These are phyloP conservation scores for Ceratobasidium papillatum DNA, from an alignment of 1,284 basidiomycete genomes.

Conservation along the genomic window DNA sequence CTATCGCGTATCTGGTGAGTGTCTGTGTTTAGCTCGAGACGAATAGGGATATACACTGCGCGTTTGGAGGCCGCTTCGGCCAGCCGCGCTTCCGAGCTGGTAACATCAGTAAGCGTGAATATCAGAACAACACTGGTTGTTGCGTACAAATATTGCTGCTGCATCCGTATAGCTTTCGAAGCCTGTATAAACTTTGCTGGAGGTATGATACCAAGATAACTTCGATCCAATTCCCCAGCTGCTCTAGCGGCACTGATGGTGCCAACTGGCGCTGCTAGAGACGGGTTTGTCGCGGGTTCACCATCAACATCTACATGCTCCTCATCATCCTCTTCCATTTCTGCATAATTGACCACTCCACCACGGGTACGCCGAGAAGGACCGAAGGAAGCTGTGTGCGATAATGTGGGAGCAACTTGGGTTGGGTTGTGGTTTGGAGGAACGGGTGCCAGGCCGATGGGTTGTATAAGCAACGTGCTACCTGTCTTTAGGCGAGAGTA, in stretches of 20 bases:
- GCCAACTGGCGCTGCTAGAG: conserved; percentile 45
- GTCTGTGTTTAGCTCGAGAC: conserved; percentile 94
- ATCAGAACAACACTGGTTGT: not conserved
- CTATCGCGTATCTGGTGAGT: conserved; percentile 91
- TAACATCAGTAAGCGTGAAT: not conserved
- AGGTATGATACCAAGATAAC: conserved; percentile 87
- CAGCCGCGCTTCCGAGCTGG: conserved; percentile 72
- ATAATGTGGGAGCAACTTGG: conserved; percentile 22
- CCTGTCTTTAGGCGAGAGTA: conserved; percentile 93
- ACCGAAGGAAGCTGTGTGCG: conserved; percentile 37
- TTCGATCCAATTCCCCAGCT: conserved; percentile 77
- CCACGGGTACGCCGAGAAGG: conserved; percentile 59
- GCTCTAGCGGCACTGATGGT: conserved; percentile 50
- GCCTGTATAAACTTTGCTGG: conserved; percentile 80
- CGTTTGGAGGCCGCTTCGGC: conserved; percentile 69
- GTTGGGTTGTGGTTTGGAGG: conserved; percentile 43
- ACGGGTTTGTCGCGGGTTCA: conserved; percentile 27
- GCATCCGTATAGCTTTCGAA: conserved; percentile 65
- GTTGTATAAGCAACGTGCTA: conserved; percentile 88
- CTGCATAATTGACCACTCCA: conserved; percentile 85
- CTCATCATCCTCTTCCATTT: conserved; percentile 63
- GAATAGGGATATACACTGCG: conserved; percentile 86
- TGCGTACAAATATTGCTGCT: conserved; percentile 74
- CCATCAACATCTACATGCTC: conserved; percentile 42
- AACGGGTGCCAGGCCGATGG: conserved; percentile 62